Evolutionary conservation across 768 basidiomycete species (phyloP), one percentile per base, ranked within the genome.

Genomic region (Suillus variegatus): DNA sequence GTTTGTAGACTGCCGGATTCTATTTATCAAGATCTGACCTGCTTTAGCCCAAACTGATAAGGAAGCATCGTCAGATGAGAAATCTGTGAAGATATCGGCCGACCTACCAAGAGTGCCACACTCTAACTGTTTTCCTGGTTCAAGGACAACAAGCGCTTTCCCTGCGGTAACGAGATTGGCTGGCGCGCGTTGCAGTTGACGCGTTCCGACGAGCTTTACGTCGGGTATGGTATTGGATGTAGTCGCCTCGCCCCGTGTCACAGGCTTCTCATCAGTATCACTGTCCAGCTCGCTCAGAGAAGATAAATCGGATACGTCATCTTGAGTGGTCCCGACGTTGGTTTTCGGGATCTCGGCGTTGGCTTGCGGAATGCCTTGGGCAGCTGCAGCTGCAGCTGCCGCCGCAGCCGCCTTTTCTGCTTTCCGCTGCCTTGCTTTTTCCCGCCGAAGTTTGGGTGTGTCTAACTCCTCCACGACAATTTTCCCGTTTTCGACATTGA

Each of bases 41-140:
- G 85, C 79, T 82, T 94, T 95, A 0, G 91, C 93, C 94, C 94
- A 96, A 0, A 95, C 94, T 93, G 61, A 25, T 61, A 57, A 64
- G 20, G 63, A 64, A 64, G 66, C 54, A 55, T 28, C 18, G 60
- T 61, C 13, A 64, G 5, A 62, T 18, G 54, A 60, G 18, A 43
- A 12, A 44, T 38, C 52, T 28, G 38, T 25, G 40, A 18, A 6
- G 28, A 1, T 40, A 28, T 46, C 35, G 8, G 12, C 25, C 32
- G 65, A 78, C 82, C 46, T 69, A 93, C 91, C 91, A 32, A 92
- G 82, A 6, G 89, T 92, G 18, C 91, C 90, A 25, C 79, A 79
- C 64, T 84, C 82, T 13, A 87, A 63, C 16, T 64, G 68, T 62
- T 79, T 75, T 4, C 77, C 82, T 10, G 78, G 70, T 44, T 74